Percentiles rank a stretch among this genome's conserved stretches.
These are phyloP conservation scores for Esteya vermicola DNA, from an alignment of 2,329 filamentous ascomycete species.

Conservation along the genomic window DNA sequence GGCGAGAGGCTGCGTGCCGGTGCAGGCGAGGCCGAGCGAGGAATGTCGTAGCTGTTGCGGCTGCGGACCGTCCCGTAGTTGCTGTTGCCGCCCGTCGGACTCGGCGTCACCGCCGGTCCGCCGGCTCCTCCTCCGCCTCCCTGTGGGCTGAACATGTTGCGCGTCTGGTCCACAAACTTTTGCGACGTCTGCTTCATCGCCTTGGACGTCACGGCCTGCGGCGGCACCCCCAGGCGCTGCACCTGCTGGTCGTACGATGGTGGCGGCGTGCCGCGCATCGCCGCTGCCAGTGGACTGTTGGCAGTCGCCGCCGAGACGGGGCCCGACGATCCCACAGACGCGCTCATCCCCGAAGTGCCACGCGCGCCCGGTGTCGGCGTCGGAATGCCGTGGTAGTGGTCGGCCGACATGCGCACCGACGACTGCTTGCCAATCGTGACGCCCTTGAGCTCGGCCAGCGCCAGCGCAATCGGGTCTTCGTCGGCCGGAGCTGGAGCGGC, in stretches of 20 bases:
- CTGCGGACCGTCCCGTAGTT: neutral
- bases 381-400: constrained; percentile 84
- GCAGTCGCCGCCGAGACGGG: constrained; percentile 15
- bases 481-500: constrained; percentile 40
- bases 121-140: too few relatives aligned
- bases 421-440: constrained; percentile 64
- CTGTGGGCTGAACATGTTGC: constrained; percentile 52
- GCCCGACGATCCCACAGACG: too few relatives aligned
- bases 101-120: too few relatives aligned
- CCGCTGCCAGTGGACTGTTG: constrained; percentile 33
- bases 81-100: constrained; percentile 6
- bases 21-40: constrained; percentile 52
- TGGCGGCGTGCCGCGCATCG: constrained; percentile 62
- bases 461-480: constrained; percentile 83
- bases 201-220: constrained; percentile 80
- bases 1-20: constrained; percentile 51
- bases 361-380: constrained; percentile 54
- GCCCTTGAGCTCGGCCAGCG: constrained; percentile 82
- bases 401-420: constrained; percentile 76
- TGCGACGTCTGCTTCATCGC: constrained; percentile 94
- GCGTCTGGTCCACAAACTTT: constrained; percentile 71
- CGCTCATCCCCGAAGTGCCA: too few relatives aligned
- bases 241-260: constrained; percentile 73
- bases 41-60: constrained; percentile 25
- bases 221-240: constrained; percentile 72